Percentiles rank a stretch among this genome's conserved stretches.
Evolutionary conservation across 169 alveolate species (phyloP).

Genomic region (Ichthyophthirius multifiliis): DNA sequence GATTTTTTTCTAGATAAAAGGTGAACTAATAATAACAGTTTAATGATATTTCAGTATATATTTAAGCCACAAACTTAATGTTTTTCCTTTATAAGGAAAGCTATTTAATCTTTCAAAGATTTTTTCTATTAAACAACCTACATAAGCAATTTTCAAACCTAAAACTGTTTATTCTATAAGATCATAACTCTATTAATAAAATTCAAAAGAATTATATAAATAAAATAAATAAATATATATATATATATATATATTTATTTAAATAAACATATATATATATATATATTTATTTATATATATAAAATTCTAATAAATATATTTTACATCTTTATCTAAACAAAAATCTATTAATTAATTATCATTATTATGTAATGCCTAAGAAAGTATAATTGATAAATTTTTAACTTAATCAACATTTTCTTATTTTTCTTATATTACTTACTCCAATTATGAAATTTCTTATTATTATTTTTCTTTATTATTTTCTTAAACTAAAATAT

Average conservation of each 20-base stretch:
- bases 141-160: background rate
- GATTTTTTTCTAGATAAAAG: background rate
- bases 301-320: background rate
- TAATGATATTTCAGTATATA: background rate
- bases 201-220: background rate
- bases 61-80: background rate
- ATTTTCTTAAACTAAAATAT: background rate
- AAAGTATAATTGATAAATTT: background rate
- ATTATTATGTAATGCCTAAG: background rate
- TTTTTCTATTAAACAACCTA: background rate
- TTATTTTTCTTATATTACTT: no score
- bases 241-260: no score
- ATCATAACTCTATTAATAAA: slow-evolving; percentile 6
- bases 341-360: slow-evolving; percentile 9
- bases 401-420: background rate
- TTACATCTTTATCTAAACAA: slow-evolving; percentile 17
- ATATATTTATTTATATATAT: background rate
- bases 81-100: slow-evolving; percentile 5
- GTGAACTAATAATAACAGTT: slow-evolving; percentile 3
- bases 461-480: background rate
- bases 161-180: background rate
- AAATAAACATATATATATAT: no score
- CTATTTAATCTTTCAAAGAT: slow-evolving; percentile 8
- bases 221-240: background rate
- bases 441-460: no score